Conservation (phyloP, 305 asterid species). For the Withania somnifera region DNA sequence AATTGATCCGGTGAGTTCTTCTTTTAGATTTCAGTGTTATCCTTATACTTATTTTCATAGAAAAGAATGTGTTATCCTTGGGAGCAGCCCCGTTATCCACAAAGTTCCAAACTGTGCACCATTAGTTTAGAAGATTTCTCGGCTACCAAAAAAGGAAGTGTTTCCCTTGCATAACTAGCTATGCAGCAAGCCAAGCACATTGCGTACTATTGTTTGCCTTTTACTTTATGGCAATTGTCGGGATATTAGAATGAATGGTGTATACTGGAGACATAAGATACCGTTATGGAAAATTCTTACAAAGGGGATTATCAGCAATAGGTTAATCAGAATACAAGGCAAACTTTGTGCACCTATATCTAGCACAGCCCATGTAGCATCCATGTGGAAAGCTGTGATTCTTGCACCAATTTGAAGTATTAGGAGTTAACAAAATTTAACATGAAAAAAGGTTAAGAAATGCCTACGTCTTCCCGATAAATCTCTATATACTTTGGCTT, state of each 20-base stretch:
- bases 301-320: not conserved
- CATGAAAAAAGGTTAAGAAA: not conserved
- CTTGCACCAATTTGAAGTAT: not conserved
- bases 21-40: not conserved
- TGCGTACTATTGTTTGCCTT: not conserved
- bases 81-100: not conserved
- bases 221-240: not conserved
- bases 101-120: not conserved
- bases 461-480: not conserved
- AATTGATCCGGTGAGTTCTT: conserved; percentile 65
- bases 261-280: not conserved
- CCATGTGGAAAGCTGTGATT: not conserved
- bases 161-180: not conserved
- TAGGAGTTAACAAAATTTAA: not conserved
- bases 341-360: not conserved
- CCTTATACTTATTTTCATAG: not conserved
- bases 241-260: not conserved
- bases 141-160: not conserved
- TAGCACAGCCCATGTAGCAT: not conserved
- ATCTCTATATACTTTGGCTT: not conserved
- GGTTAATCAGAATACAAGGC: not conserved
- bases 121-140: not conserved
- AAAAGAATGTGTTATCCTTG: not conserved
- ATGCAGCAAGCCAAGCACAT: not conserved
- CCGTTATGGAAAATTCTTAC: not conserved